Base-by-base conservation (phyloP, 805 yeast genomes). In the Kuraishia ogatae region DNA sequence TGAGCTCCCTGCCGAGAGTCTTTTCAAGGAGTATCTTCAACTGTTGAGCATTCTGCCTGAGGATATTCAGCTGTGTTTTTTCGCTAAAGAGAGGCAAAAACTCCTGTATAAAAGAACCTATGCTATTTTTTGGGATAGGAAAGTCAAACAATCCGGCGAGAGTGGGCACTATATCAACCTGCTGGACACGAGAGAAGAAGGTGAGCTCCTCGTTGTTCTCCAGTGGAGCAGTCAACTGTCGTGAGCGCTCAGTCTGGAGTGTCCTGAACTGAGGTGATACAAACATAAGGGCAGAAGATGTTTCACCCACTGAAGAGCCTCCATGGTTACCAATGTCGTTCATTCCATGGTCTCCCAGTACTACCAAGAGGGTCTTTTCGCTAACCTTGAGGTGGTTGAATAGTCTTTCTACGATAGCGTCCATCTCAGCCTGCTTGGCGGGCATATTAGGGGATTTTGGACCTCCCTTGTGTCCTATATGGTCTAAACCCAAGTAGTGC, bases 401-500 rank as follows among this genome's bases (percentile, higher is more conserved):
- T 0, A 93, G 66, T 43, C 71, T 63, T 51, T 75, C 58, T 1
- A 92, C 71, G 0, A 94, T 78, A 0, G 56, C 60, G 66, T 94
- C 97, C 97, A 94, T 89, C 67, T 94, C 99, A 3, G 54, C 56
- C 58, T 91, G 97, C 64, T 94, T 94, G 0, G 71, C 75, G 8
- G 83, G 81, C 99, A 94, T 94, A 61, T 82, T 84, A 0, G 79
- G 70, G 11, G 97, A 89, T 5, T 71, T 62, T 0, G 99, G 93
- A 0, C 99, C 99, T 50, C 96, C 96, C 66, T 91, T 93, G 68
- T 94, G 99, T 1, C 99, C 99, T 62, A 94, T 94, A 66, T 94
- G 99, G 66, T 94, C 99, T 28, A 94, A 73, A 0, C 99, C 99
- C 20, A 94, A 72, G 63, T 93, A 94, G 67, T 94, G 99, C 46